Evolutionary conservation across 768 basidiomycete species (phyloP), one percentile per base, ranked within the genome.

Genomic region (Goffeauzyma gilvescens): DNA sequence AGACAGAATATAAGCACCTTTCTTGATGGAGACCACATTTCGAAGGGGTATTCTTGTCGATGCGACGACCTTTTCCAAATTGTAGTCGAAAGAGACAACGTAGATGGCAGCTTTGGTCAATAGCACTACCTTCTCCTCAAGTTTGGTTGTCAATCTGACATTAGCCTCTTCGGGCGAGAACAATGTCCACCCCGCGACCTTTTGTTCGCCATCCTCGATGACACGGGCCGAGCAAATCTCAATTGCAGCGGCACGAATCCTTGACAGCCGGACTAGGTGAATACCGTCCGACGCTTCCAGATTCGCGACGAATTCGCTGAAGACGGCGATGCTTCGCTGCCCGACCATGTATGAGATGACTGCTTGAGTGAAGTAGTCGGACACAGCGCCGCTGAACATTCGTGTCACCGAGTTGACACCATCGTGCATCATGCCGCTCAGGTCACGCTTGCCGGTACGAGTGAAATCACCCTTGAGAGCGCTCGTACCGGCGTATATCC

Each of bases 351-450:
- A 63, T 5, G 62, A 59, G 2, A 96, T 87, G 33, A 90, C 85
- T 0, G 89, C 86, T 66, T 98, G 93, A 44, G 74, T 78, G 64
- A 95, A 98, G 80, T 86, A 98, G 64, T 98, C 93, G 51, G 79
- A 77, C 2, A 53, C 50, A 2, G 57, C 55, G 5, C 55, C 54
- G 20, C 63, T 58, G 36, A 60, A 62, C 50, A 68, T 59, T 71
- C 85, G 76, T 23, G 86, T 79, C 14, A 96, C 66, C 5, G 87
- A 93, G 63, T 96, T 98, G 46, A 90, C 76, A 0, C 93, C 90
- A 52, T 98, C 90, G 55, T 93, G 84, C 10, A 60, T 48, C 68
- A 96, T 73, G 0, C 93, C 93, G 36, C 73, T 72, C 18, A 93
- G 66, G 58, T 98, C 89, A 18, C 93, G 75, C 65, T 84, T 93